Percentiles rank a stretch among this genome's conserved stretches.
Evolutionary conservation across 768 basidiomycete genomes (phyloP).

Genomic region (Trametes cubensis): DNA sequence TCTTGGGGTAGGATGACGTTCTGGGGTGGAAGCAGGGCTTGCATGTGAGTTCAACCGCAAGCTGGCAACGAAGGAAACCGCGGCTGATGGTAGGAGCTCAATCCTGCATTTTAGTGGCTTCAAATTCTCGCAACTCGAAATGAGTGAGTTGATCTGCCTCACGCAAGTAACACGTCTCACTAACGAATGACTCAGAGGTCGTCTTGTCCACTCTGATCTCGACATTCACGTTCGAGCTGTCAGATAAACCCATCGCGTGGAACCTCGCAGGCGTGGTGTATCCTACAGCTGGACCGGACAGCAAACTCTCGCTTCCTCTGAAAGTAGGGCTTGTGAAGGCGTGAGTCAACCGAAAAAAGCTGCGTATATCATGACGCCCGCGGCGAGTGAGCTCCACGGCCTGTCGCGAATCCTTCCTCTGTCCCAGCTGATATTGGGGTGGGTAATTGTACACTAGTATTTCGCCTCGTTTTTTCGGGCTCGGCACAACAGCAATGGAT

Average conservation of each 20-base stretch:
- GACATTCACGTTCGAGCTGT: slow-evolving; percentile 33
- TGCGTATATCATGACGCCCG: too few species aligned
- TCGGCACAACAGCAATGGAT: too few species aligned
- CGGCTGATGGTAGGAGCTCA: too few species aligned
- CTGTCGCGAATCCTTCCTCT: too few species aligned
- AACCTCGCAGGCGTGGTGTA: slow-evolving; percentile 32
- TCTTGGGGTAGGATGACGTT: slow-evolving; percentile 31
- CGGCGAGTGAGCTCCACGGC: too few species aligned
- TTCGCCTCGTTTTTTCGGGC: too few species aligned
- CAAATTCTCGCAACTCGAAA: slow-evolving; percentile 29
- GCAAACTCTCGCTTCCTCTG: slow-evolving; percentile 27
- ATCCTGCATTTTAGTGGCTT: slow-evolving; percentile 19
- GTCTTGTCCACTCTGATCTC: slow-evolving; percentile 32
- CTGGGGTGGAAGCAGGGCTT: slow-evolving; percentile 32
- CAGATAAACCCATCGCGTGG: slow-evolving; percentile 32
- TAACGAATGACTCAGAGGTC: slow-evolving; percentile 27
- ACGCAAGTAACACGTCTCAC: background rate
- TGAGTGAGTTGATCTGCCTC: slow-evolving; percentile 17
- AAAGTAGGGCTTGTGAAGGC: slow-evolving; percentile 19
- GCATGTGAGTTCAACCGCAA: slow-evolving; percentile 28
- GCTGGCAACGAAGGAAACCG: too few species aligned
- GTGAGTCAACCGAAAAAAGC: background rate
- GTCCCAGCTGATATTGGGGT: too few species aligned
- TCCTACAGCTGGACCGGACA: slow-evolving; percentile 25
- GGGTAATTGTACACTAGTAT: too few species aligned